Evolutionary conservation across 2,329 filamentous ascomycete genomes (phyloP).

Genomic region (Apiospora rasikravindrae): DNA sequence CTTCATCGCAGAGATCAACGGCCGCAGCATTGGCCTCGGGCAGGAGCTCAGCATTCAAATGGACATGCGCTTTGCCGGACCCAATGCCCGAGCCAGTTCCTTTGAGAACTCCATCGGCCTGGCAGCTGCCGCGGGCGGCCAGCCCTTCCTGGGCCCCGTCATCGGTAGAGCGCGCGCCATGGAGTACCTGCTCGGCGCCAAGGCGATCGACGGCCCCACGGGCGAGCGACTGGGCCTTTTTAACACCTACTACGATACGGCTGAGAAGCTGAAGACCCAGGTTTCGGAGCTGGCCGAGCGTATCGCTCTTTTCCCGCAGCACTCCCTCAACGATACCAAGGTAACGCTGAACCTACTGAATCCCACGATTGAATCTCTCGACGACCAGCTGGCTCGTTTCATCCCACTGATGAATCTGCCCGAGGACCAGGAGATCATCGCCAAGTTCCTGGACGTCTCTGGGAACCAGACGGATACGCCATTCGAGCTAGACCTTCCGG

Average conservation of each 20-base stretch:
- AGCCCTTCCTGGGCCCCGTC: neutral
- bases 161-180: neutral
- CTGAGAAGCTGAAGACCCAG: neutral
- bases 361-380: neutral
- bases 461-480: neutral
- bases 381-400: neutral
- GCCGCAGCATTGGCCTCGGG: neutral
- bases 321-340: neutral
- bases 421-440: neutral
- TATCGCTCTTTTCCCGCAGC: neutral
- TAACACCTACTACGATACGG: neutral
- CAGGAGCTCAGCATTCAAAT: neutral
- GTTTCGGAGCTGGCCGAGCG: neutral
- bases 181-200: slow-evolving; percentile 4
- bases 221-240: neutral
- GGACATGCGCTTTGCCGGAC: neutral
- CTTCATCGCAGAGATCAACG: neutral
- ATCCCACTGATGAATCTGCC: neutral
- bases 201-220: neutral
- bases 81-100: neutral
- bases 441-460: neutral
- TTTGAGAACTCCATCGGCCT: neutral
- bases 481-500: no score
- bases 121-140: neutral
- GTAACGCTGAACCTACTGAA: neutral